Conservation (phyloP, 2,329 filamentous ascomycete genomes). For the Alternaria metachromatica region DNA sequence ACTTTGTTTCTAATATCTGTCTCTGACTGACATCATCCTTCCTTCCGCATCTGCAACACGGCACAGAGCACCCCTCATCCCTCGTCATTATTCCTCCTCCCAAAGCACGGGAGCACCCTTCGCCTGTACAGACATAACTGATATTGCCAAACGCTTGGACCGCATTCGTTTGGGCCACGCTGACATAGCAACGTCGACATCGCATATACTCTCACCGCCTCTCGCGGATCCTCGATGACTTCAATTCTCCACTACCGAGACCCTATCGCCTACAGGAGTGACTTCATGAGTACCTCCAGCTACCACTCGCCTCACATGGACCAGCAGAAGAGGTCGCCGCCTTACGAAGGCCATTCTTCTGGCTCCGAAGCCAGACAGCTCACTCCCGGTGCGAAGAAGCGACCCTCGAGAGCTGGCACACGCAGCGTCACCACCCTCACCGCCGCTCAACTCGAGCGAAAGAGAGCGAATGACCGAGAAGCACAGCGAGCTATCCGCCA, state of each 20-base stretch:
- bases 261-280: slow-evolving; percentile 48
- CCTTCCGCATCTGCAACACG: slow-evolving; percentile 22
- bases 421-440: slow-evolving; percentile 65
- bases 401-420: slow-evolving; percentile 62
- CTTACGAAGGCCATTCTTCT: slow-evolving; percentile 49
- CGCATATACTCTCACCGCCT: slow-evolving; percentile 42
- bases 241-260: slow-evolving; percentile 50
- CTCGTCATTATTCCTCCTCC: slow-evolving; percentile 30
- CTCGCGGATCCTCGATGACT: slow-evolving; percentile 50
- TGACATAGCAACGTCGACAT: slow-evolving; percentile 43
- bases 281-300: slow-evolving; percentile 47
- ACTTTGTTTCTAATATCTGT: slow-evolving; percentile 22
- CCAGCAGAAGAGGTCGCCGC: slow-evolving; percentile 43
- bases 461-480: slow-evolving; percentile 66
- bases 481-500: slow-evolving; percentile 66
- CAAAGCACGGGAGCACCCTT: slow-evolving; percentile 30
- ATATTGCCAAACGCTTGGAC: slow-evolving; percentile 38
- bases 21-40: slow-evolving; percentile 20
- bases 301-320: slow-evolving; percentile 47
- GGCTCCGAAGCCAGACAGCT: slow-evolving; percentile 47
- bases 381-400: slow-evolving; percentile 53
- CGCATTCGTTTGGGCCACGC: slow-evolving; percentile 31
- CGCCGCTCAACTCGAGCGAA: slow-evolving; percentile 64
- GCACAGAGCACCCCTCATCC: slow-evolving; percentile 32
- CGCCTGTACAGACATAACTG: slow-evolving; percentile 28